Conservation (phyloP, 2,329 filamentous ascomycete genomes). For the Xylariales sp. region DNA sequence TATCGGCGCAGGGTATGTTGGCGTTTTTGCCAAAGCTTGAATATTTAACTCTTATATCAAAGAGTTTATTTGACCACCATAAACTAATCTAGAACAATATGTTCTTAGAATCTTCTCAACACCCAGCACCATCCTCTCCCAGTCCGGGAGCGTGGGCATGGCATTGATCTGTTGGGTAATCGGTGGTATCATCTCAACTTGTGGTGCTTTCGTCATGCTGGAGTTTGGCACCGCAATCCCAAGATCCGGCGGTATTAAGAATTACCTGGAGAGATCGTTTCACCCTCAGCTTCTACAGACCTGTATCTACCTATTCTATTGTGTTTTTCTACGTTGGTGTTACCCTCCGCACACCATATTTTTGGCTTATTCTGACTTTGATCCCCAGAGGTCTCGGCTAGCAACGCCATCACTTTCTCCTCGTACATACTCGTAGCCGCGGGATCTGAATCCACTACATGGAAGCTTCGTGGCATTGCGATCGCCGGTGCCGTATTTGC, state of each 20-base stretch:
- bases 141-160: too few relatives aligned
- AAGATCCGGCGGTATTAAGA: constrained; percentile 44
- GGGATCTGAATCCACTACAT: constrained; percentile 32
- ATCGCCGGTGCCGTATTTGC: constrained; percentile 43
- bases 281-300: constrained; percentile 17
- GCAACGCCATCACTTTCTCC: constrained; percentile 47
- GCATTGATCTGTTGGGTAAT: constrained; percentile 50
- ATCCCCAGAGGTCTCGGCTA: constrained; percentile 46
- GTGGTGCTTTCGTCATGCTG: constrained; percentile 40
- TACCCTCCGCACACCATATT: too few relatives aligned
- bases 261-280: constrained; percentile 51
- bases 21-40: too few relatives aligned
- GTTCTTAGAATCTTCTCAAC: too few relatives aligned
- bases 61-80: too few relatives aligned
- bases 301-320: constrained; percentile 29
- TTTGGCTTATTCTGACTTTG: too few relatives aligned
- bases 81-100: too few relatives aligned
- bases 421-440: constrained; percentile 46
- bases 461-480: constrained; percentile 45
- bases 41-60: too few relatives aligned
- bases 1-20: too few relatives aligned
- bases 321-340: constrained; percentile 43
- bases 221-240: constrained; percentile 41
- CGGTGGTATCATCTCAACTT: constrained; percentile 39
- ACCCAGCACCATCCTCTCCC: too few relatives aligned